Base-by-base conservation (phyloP, 2,329 filamentous ascomycete genomes). In the Lomentospora prolificans region DNA sequence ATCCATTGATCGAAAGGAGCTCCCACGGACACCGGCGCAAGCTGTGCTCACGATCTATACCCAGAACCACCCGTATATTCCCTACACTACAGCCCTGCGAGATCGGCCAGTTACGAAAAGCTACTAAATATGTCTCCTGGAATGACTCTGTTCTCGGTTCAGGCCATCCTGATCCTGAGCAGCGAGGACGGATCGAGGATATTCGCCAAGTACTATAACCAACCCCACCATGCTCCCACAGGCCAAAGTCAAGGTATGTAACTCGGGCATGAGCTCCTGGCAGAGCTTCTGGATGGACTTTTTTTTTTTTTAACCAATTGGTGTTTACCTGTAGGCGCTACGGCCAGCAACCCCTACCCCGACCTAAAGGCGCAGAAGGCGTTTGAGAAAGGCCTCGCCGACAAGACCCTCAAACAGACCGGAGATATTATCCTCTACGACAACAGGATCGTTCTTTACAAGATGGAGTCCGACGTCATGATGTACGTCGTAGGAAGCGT, bases 371-470 rank as follows among this genome's bases (percentile, higher is more conserved):
- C 95, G 64, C 94, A 99, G 74, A 96, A 95, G 72, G 81, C 88
- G 2, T 99, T 99, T 67, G 94, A 99, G 73, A 96, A 96, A 76
- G 94, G 91, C 4, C 81, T 99, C 39, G 75, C 96, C 58, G 86
- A 96, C 66, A 97, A 99, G 80, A 97, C 94, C 14, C 86, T 88
- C 62, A 99, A 97, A 78, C 90, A 95, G 75, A 91, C 84, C 12
- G 90, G 87, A 64, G 94, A 97, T 74, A 94, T 99, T 65, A 95
- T 99, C 64, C 83, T 99, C 56, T 97, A 96, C 74, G 94, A 99
- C 74, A 95, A 95, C 75, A 84, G 90, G 65, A 87, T 99, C 59
- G 90, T 97, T 56, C 86, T 97, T 54, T 99, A 96, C 79, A 99
- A 99, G 83, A 87, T 87, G 75, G 94, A 99, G 77, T 90, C 89